These are phyloP conservation scores for Xylariomycetidae sp. DNA, from an alignment of 2,329 filamentous ascomycete genomes.

Conservation along the genomic window DNA sequence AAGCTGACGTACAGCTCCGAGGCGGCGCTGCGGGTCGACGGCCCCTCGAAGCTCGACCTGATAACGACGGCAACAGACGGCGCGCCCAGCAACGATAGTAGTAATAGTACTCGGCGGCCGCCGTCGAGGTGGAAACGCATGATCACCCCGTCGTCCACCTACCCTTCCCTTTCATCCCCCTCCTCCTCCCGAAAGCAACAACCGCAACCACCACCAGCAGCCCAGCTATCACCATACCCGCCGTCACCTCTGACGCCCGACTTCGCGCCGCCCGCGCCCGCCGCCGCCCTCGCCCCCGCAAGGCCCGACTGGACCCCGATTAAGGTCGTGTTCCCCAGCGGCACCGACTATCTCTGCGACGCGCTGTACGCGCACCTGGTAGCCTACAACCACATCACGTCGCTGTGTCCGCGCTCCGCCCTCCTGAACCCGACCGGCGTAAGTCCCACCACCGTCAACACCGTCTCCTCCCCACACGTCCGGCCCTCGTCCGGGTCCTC, in stretches of 20 bases:
- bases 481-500: slow-evolving; percentile 8
- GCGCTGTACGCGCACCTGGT: slow-evolving; percentile 56
- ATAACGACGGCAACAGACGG: not conserved
- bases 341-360: slow-evolving; percentile 52
- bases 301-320: slow-evolving; percentile 39
- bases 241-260: too few relatives aligned
- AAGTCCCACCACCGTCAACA: slow-evolving; percentile 4
- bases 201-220: too few relatives aligned
- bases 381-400: slow-evolving; percentile 53
- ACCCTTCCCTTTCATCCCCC: slow-evolving; percentile 7
- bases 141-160: slow-evolving; percentile 7
- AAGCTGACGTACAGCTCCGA: slow-evolving; percentile 7
- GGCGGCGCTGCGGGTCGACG: slow-evolving; percentile 1
- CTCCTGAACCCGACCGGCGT: too few relatives aligned
- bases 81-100: not conserved
- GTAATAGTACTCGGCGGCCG: not conserved
- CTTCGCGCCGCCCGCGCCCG: not conserved
- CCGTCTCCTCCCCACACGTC: slow-evolving; percentile 17
- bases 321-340: slow-evolving; percentile 47
- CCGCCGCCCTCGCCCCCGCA: slow-evolving; percentile 7
- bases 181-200: slow-evolving; percentile 8
- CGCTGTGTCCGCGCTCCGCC: slow-evolving; percentile 27
- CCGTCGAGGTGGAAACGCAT: too few relatives aligned
- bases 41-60: not conserved
- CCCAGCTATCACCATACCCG: too few relatives aligned